Conservation (phyloP, 441 rosid species). For the Populus hybrid region DNA sequence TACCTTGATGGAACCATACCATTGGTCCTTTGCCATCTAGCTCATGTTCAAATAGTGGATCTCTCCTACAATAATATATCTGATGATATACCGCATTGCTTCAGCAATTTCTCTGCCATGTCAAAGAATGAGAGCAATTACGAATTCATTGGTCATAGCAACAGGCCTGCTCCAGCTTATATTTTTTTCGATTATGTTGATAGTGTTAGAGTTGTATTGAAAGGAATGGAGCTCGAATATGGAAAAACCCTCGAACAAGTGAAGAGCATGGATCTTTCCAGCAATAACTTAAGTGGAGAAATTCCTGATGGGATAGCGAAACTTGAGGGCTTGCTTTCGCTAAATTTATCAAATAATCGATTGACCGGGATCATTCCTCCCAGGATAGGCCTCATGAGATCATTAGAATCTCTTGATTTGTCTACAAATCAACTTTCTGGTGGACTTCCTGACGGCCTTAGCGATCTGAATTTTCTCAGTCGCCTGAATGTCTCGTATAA, state of each 20-base stretch:
- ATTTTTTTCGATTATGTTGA: neutral
- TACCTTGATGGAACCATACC: slow-evolving; percentile 15
- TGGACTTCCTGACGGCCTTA: slow-evolving; percentile 1
- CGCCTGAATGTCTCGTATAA: slow-evolving; percentile 12
- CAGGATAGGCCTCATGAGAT: neutral
- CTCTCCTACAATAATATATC: slow-evolving; percentile 6
- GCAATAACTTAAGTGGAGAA: slow-evolving; percentile 10
- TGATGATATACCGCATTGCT: slow-evolving; percentile 7
- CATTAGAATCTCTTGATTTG: slow-evolving; percentile 10
- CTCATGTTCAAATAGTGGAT: slow-evolving; percentile 23
- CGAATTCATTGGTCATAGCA: neutral
- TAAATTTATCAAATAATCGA: slow-evolving; percentile 13
- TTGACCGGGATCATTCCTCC: slow-evolving; percentile 12
- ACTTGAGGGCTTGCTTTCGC: neutral
- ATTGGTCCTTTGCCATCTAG: neutral
- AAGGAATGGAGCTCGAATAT: neutral
- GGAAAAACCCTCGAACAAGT: slow-evolving; percentile 1
- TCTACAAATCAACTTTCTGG: slow-evolving; percentile 2
- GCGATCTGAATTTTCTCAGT: neutral
- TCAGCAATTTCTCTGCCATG: slow-evolving; percentile 14
- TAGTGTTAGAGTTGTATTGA: neutral
- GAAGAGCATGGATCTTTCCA: slow-evolving; percentile 13
- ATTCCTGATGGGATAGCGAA: slow-evolving; percentile 1
- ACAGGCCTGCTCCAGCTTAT: no score
- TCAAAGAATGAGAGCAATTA: neutral